These are phyloP conservation scores for Ordospora colligata DNA, from an alignment of 371 early-diverging fungal species.

Conservation along the genomic window DNA sequence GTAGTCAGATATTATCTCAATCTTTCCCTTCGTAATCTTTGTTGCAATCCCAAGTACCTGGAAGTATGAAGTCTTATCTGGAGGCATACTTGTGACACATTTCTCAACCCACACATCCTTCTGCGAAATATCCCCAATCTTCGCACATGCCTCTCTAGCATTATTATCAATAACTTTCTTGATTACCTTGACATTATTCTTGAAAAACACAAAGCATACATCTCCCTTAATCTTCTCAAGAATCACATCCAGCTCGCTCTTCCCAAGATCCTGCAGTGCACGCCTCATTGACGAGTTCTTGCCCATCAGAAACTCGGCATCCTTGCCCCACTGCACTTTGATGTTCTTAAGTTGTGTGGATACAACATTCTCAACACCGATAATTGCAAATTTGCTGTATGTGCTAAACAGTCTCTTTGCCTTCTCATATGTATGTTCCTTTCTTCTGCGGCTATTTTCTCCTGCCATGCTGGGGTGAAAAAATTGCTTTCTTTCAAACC, in stretches of 20 bases:
- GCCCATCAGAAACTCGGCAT: conserved; percentile 89
- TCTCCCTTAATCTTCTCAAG: conserved; percentile 72
- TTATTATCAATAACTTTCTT: conserved; percentile 78
- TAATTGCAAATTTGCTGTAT: conserved; percentile 71
- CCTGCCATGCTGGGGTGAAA: conserved; percentile 24
- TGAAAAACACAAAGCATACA: conserved; percentile 97
- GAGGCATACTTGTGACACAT: conserved; percentile 97
- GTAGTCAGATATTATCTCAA: conserved; percentile 93
- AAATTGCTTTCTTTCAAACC: conserved; percentile 9
- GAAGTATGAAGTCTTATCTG: conserved; percentile 99
- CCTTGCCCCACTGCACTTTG: conserved; percentile 78
- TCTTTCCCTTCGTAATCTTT: conserved; percentile 99
- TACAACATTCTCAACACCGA: conserved; percentile 96
- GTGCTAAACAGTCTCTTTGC: conserved; percentile 49
- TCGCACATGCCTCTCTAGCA: conserved; percentile 93
- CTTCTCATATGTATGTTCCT: conserved; percentile 49
- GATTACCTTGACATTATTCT: conserved; percentile 78
- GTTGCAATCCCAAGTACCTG: conserved; percentile 98
- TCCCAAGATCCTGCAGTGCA: conserved; percentile 74
- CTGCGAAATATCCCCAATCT: conserved; percentile 90
- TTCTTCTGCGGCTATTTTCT: conserved; percentile 26
- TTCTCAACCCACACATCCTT: conserved; percentile 85
- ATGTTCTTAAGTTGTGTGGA: conserved; percentile 98
- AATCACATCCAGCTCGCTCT: conserved; percentile 71
- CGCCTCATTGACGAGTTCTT: conserved; percentile 99